Evolutionary conservation across 129 eudicot species (phyloP).

Genomic region (Flaveria ramosissima): DNA sequence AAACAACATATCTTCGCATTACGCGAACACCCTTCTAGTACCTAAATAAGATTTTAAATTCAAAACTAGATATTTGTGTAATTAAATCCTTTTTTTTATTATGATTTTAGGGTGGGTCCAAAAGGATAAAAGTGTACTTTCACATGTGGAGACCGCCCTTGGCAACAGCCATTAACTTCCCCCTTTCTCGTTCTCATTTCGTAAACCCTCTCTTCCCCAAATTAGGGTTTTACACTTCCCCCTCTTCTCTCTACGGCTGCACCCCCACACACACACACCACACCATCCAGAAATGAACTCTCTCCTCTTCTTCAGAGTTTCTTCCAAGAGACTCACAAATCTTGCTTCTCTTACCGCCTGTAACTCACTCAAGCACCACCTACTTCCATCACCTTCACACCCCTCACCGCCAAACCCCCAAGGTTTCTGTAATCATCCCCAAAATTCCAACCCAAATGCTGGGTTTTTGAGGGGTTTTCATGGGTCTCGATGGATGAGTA

Average conservation of each 20-base stretch:
- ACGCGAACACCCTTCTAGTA: too few species aligned
- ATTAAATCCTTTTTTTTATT: too few species aligned
- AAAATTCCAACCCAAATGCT: neutral
- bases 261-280: neutral
- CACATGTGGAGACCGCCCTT: neutral
- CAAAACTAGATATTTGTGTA: too few species aligned
- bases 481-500: conserved; percentile 24
- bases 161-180: neutral
- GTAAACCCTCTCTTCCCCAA: conserved; percentile 16
- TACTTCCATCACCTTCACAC: conserved; percentile 13
- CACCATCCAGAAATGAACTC: conserved; percentile 17
- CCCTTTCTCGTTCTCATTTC: neutral
- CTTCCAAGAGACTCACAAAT: conserved; percentile 31
- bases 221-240: conserved; percentile 18
- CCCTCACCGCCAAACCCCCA: conserved; percentile 16
- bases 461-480: conserved; percentile 31
- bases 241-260: neutral
- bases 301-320: conserved; percentile 28
- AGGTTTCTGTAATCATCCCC: neutral
- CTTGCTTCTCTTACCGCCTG: conserved; percentile 20
- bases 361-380: conserved; percentile 25
- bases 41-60: too few species aligned
- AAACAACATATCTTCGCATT: too few species aligned
- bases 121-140: neutral
- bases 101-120: neutral